These are phyloP conservation scores for Blumeria graminis DNA, from an alignment of 2,329 filamentous ascomycete species.

Conservation along the genomic window DNA sequence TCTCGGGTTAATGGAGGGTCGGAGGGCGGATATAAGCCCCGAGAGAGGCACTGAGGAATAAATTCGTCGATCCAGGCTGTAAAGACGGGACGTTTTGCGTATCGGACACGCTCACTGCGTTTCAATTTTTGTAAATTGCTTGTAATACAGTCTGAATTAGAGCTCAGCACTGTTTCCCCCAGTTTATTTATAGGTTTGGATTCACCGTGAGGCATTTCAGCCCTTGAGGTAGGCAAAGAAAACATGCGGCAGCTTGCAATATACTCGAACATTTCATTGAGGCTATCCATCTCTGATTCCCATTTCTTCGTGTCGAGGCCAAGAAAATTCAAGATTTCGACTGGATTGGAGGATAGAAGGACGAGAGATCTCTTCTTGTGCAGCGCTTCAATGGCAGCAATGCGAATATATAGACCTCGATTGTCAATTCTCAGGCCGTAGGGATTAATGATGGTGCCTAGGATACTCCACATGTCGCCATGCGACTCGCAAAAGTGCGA, in stretches of 20 bases:
- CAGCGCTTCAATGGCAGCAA: constrained; percentile 39
- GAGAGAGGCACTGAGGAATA: constrained; percentile 25
- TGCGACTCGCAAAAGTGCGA: constrained; percentile 43
- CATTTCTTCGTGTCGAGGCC: constrained; percentile 29
- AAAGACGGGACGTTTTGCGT: constrained; percentile 31
- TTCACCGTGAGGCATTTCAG: too few species aligned
- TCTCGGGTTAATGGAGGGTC: constrained; percentile 16
- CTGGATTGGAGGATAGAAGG: constrained; percentile 32
- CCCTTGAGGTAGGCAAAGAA: background rate
- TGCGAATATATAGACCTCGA: constrained; percentile 35
- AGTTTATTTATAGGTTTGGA: background rate
- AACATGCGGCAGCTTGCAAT: constrained; percentile 33
- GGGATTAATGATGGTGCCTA: constrained; percentile 37
- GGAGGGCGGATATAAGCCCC: constrained; percentile 15
- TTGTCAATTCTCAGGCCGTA: constrained; percentile 44
- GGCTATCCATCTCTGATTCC: constrained; percentile 27
- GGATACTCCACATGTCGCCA: constrained; percentile 43
- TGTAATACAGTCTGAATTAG: background rate
- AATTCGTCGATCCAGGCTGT: constrained; percentile 37
- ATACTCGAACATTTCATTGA: constrained; percentile 37
- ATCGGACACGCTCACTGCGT: constrained; percentile 30
- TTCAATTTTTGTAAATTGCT: constrained; percentile 11
- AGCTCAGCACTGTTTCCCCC: background rate
- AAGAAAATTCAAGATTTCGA: constrained; percentile 33
- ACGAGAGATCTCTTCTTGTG: constrained; percentile 31